Evolutionary conservation across 228 moss, liverwort and hornwort genomes (phyloP).

Genomic region (Sphagnum fallax): DNA sequence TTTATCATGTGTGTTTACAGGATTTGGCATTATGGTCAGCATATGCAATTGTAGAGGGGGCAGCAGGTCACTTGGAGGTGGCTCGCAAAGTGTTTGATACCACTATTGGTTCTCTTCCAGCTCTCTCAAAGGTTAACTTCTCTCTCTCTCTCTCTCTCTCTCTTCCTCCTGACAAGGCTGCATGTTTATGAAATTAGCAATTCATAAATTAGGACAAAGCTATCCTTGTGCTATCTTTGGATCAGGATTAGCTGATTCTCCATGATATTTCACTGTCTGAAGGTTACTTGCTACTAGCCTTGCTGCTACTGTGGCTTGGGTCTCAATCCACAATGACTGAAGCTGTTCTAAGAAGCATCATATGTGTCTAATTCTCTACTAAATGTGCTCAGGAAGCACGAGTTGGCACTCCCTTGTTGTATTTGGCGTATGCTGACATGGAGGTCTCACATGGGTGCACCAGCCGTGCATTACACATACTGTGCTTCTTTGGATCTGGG

Average conservation of each 20-base stretch:
- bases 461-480: constrained; percentile 62
- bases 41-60: constrained; percentile 81
- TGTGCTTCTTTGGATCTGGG: constrained; percentile 74
- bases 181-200: background rate
- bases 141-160: background rate
- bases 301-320: too few species aligned
- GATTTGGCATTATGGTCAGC: constrained; percentile 84
- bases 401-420: constrained; percentile 74
- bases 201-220: too few species aligned
- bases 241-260: too few species aligned
- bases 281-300: too few species aligned
- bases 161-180: background rate
- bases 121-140: constrained; percentile 29
- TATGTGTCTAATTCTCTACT: background rate
- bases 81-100: constrained; percentile 96
- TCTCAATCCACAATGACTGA: too few species aligned
- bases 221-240: too few species aligned
- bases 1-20: constrained; percentile 20
- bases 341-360: too few species aligned
- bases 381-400: constrained; percentile 46
- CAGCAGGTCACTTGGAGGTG: constrained; percentile 65
- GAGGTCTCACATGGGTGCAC: constrained; percentile 62
- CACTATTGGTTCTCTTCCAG: constrained; percentile 63
- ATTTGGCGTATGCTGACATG: constrained; percentile 82
- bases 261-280: too few species aligned